Evolutionary conservation across 176 grass and related monocot genomes (phyloP), one percentile per base, ranked within the genome.

Genomic region (Carex parvula): DNA sequence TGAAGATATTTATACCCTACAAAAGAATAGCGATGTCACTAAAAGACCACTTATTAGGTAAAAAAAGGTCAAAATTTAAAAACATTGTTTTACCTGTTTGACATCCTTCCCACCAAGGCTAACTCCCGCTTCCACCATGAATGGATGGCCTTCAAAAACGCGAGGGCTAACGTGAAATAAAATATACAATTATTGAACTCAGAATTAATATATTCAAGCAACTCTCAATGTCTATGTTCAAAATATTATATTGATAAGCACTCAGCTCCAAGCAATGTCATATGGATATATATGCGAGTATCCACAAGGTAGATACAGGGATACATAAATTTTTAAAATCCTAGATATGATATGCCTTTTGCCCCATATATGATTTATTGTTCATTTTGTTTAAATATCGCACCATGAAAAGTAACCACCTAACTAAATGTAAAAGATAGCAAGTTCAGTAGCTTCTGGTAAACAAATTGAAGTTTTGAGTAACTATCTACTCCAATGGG

Each of bases 141-240:
- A 98, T 79, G 95, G 95, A 91, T 98, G 95, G 13, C 95, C 95
- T 98, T 98, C 92, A 98, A 98, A 98, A 76, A 98, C 95, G 82
- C 93, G 95, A 67, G 95, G 86, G 64, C 95, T 94, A 85, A 83
- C 82, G 22, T 42, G 70, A 91, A 56, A 65, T 21, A 37, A 74
- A 26, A 42, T 68, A 70, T 41, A 81, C 60, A 63, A 32, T 76
- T 16, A 17, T 16, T 16, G 6, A 70, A 76, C 21, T 55, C 46
- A 53, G 15, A 76, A 76, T 71, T 55, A 70, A 70, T 22, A 72
- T 72, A 55, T 55, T 11, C 11, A 76, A 76, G 41, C 70, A 74
- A 74, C 20, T 50, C 0, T 2, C 1, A 41, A 8, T 39, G 7
- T n/a, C 15, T 29, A 37, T 50, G n/a, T 74, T 52, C 70, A 74